Evolutionary conservation across 1,284 basidiomycete genomes (phyloP), one percentile per base, ranked within the genome.

Genomic region (Neolentinus lepideus): DNA sequence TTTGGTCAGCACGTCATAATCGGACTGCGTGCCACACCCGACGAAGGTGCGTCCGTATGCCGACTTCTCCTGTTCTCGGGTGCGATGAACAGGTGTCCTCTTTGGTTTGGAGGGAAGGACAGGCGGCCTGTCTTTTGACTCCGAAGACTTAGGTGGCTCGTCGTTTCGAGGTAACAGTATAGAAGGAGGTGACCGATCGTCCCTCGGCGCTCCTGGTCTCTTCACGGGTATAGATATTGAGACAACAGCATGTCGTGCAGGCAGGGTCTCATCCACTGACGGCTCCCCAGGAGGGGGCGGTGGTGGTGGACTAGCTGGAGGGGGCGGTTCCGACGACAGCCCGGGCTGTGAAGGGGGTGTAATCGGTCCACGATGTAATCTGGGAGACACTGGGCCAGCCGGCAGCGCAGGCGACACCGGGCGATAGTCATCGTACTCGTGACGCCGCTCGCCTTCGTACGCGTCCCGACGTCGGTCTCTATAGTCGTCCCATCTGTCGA

Each of bases 1-100:
- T 71, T 96, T 96, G 9, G 85, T 87, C 31, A 87, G 85, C 11
- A 87, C 75, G 55, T 87, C 83, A 67, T 96, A 97, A 59, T 90
- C 87, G n/a, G 73, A 72, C 59, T 94, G 80, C 50, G 75, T 72
- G 2, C 92, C 90, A 62, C 88, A 90, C 0, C 94, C 94, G 19
- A 77, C 71, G 62, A 97, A 93, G 2, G 71, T 71, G 57, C 81
- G 81, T 2, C 83, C 82, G 63, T 89, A 90, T 0, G 78, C 81
- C 43, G 71, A 69, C 60, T 75, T 67, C 65, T 95, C 93, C 58
- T 88, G 81, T 58, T 85, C 83, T 22, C 74, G 71, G 2, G 84
- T 75, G 55, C 85, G 77, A n/a, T 75, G 74, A 1, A 75, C 67
- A 1, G 74, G 72, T 54, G 64, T 12, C 26, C 52, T 4, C 21